A percentile compares a stretch with the other conserved stretches of the same genome.
These are phyloP conservation scores for Mucor plumbeus DNA, from an alignment of 371 early-diverging fungal species.

Conservation along the genomic window DNA sequence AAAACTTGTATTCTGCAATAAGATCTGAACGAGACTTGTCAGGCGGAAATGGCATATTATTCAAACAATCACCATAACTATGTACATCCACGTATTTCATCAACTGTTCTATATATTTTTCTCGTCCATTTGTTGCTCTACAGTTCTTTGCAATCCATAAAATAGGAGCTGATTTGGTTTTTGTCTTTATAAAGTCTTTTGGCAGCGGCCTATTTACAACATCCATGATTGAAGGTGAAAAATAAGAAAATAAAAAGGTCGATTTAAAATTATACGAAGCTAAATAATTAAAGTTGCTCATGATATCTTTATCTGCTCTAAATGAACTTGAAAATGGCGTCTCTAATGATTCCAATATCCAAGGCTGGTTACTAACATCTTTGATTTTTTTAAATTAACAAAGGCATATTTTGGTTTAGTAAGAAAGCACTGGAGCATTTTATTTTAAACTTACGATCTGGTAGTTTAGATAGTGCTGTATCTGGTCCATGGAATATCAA, in stretches of 20 bases:
- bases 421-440: background rate
- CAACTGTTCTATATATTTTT: conserved; percentile 41
- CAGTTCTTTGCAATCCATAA: conserved; percentile 51
- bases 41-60: conserved; percentile 39
- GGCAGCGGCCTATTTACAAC: conserved; percentile 44
- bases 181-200: conserved; percentile 37
- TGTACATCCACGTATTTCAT: conserved; percentile 45
- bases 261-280: conserved; percentile 47
- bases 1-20: conserved; percentile 47
- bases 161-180: conserved; percentile 36
- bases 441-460: conserved; percentile 26
- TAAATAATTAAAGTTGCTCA: conserved; percentile 41
- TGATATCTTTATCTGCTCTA: conserved; percentile 25
- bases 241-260: conserved; percentile 41
- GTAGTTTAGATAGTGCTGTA: conserved; percentile 15
- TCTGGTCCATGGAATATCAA: conserved; percentile 46
- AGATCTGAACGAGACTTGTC: conserved; percentile 34
- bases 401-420: background rate
- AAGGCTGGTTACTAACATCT: conserved; percentile 38
- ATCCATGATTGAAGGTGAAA: conserved; percentile 37
- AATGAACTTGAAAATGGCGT: conserved; percentile 40
- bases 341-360: conserved; percentile 46
- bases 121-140: conserved; percentile 39
- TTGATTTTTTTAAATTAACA: background rate
- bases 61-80: conserved; percentile 42